These are phyloP conservation scores for Pulveroboletus frians DNA, from an alignment of 768 basidiomycete genomes.

Conservation along the genomic window DNA sequence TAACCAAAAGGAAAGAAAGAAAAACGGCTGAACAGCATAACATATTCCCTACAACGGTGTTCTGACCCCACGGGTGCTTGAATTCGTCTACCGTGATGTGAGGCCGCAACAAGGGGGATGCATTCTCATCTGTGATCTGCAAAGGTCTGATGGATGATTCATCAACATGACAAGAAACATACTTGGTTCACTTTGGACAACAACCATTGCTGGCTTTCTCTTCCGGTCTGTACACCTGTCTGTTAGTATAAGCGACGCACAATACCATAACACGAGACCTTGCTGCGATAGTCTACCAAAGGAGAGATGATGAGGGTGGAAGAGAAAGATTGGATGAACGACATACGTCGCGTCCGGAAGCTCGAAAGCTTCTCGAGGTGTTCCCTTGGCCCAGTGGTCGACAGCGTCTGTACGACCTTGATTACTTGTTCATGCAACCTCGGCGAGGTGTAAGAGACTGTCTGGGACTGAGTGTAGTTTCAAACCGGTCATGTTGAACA, in stretches of 20 bases:
- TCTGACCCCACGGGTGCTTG: constrained; percentile 79
- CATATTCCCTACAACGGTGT: constrained; percentile 52
- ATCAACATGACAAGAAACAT: constrained; percentile 1
- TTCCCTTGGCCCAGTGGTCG: constrained; percentile 56
- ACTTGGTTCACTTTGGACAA: constrained; percentile 63
- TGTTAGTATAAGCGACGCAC: constrained; percentile 10
- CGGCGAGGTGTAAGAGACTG: constrained; percentile 53
- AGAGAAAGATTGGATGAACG: neutral
- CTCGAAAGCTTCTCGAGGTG: constrained; percentile 64
- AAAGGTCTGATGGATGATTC: neutral
- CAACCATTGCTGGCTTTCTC: constrained; percentile 74
- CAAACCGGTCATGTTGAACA: neutral
- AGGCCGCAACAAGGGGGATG: constrained; percentile 49
- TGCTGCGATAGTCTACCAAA: constrained; percentile 64
- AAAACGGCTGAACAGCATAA: neutral
- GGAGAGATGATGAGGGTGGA: constrained; percentile 7
- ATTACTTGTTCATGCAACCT: constrained; percentile 57
- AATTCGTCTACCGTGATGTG: constrained; percentile 69
- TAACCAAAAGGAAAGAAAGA: too few species aligned
- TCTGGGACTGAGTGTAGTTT: neutral
- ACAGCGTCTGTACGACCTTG: constrained; percentile 61
- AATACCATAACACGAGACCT: constrained; percentile 38
- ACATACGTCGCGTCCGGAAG: constrained; percentile 69
- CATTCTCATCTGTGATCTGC: constrained; percentile 62
- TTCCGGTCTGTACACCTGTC: constrained; percentile 51